phyloP scores from a whole-genome alignment of 1,139 yeast species.

The Protomyces inouyei region DNA sequence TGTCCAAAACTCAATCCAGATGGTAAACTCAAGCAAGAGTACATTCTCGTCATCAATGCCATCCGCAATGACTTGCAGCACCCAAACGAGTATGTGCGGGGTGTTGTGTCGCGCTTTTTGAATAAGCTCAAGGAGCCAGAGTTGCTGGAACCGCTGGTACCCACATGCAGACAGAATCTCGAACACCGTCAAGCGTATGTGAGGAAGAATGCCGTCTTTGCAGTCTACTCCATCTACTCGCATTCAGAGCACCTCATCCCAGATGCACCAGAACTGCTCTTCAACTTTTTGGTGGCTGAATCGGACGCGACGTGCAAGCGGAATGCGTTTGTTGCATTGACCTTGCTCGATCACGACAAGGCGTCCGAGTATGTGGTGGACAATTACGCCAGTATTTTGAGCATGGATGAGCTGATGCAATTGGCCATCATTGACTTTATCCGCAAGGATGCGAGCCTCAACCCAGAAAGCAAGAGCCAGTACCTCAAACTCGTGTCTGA shows the following conservation, averaged over 20 bases:
- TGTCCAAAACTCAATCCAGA: constrained; percentile 85
- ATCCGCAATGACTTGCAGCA: constrained; percentile 96
- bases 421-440: constrained; percentile 88
- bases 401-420: constrained; percentile 81
- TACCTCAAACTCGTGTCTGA: constrained; percentile 71
- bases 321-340: constrained; percentile 86
- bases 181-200: constrained; percentile 98
- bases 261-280: constrained; percentile 83
- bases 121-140: constrained; percentile 90
- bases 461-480: constrained; percentile 61
- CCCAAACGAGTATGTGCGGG: constrained; percentile 95
- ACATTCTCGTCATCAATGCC: constrained; percentile 97
- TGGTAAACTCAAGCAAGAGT: constrained; percentile 94
- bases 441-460: constrained; percentile 42
- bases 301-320: constrained; percentile 91
- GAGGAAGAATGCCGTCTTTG: constrained; percentile 93
- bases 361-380: constrained; percentile 79
- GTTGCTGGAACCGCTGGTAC: constrained; percentile 89
- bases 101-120: constrained; percentile 86
- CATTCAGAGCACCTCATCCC: constrained; percentile 77
- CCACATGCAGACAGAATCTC: constrained; percentile 83
- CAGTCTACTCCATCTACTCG: constrained; percentile 73
- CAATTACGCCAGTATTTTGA: constrained; percentile 56
- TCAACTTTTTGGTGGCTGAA: constrained; percentile 70
- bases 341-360: constrained; percentile 75